Evolutionary conservation across 768 basidiomycete species (phyloP).

Genomic region (Hypholoma fasciculare): DNA sequence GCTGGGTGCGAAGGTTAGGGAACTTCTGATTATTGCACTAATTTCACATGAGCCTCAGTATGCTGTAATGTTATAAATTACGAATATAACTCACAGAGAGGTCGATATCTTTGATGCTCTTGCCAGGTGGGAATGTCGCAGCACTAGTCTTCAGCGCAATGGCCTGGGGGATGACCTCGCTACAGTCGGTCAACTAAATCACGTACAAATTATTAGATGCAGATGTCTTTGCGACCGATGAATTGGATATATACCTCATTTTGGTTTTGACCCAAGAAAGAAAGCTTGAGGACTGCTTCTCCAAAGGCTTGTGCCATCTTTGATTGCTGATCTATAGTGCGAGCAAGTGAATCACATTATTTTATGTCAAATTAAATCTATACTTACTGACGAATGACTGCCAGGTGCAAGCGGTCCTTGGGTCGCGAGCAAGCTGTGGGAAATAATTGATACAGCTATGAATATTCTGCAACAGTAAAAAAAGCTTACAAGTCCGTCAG

Average conservation of each 20-base stretch:
- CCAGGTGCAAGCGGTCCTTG: slow-evolving; percentile 26
- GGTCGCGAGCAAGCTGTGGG: slow-evolving; percentile 1
- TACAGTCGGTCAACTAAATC: slow-evolving; percentile 38
- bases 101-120: slow-evolving; percentile 25
- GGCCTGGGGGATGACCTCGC: slow-evolving; percentile 41
- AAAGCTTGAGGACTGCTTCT: not conserved
- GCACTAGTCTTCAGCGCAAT: slow-evolving; percentile 21
- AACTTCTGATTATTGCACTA: slow-evolving; percentile 9
- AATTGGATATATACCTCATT: not conserved
- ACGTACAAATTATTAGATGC: not conserved
- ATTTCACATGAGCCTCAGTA: not conserved
- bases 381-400: slow-evolving; percentile 22
- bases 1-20: slow-evolving; percentile 12
- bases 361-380: not conserved
- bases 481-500: slow-evolving; percentile 15
- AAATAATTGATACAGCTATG: not conserved
- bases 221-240: not conserved
- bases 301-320: not conserved
- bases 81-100: slow-evolving; percentile 27
- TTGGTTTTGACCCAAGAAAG: not conserved
- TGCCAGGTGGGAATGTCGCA: slow-evolving; percentile 31
- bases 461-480: not conserved
- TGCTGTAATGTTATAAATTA: not conserved
- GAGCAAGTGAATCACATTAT: not conserved
- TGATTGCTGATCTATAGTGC: not conserved